Base-by-base conservation (phyloP, 139 green algal genomes). In the Astrephomene gubernaculifera region DNA sequence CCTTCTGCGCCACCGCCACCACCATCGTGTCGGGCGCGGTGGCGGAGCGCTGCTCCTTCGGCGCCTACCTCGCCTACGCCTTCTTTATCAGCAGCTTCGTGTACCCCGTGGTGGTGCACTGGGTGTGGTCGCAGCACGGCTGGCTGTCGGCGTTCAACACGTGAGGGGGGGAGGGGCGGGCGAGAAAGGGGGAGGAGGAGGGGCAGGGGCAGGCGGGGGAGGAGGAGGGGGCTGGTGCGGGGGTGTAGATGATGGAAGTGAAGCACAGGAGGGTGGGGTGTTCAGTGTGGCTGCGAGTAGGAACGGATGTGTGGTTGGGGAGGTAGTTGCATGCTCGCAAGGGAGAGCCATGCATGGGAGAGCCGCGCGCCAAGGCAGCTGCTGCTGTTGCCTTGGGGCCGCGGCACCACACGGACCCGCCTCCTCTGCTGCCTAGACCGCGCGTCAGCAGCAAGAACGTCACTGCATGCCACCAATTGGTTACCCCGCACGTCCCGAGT, bases 11-110 rank as follows among this genome's bases (percentile, higher is more conserved):
- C 24, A 79, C 87, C 14, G 57, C 88, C 44, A 86, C 89, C 49
- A 93, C 89, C 68, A 94, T 95, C 45, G 84, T 94, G 25, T 89
- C 82, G 10, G 88, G 88, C 25, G 83, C 83, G 3, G 61, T 86
- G 81, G 68, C 68, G 31, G 81, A 96, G 86, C 81, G 93, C 35
- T 91, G 86, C 84, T 73, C 61, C 19, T 91, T 94, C 43, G 19
- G 35, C n/a, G 91, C 85, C 52, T 94, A 95, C 80, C 53, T 92
- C 14, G 60, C 60, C 24, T 96, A 93, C 90, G 91, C 91, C 71
- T 85, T 93, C 52, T 75, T 95, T 74, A 83, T 96, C 31, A 92
- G 80, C 7, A 24, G 79, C 60, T 89, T 79, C 38, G 84, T 91
- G 41, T 91, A 91, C 84, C 88, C 88, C 19, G 74, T 89, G 29